Conservation (phyloP, 768 basidiomycete species). For the Mrakia hoshinonis region DNA sequence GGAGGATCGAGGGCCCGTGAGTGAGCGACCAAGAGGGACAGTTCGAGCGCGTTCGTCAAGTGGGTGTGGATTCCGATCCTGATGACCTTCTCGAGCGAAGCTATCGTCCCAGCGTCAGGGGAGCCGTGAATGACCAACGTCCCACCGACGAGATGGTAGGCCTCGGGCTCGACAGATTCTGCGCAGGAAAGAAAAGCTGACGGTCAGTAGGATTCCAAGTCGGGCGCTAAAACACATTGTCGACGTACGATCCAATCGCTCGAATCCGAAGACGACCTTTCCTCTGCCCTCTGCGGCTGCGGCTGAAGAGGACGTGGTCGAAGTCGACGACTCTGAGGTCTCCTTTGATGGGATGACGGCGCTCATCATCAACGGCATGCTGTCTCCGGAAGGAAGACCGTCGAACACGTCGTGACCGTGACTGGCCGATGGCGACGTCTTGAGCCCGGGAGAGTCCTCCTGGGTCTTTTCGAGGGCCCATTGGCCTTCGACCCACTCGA, state of each 20-base stretch:
- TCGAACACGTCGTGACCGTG: background rate
- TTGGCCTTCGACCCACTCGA: constrained; percentile 9
- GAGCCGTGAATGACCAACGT: constrained; percentile 16
- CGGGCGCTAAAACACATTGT: background rate
- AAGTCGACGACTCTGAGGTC: background rate
- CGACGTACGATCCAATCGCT: constrained; percentile 1
- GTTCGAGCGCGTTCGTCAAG: constrained; percentile 7
- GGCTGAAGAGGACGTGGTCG: background rate
- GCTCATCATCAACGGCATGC: too few relatives aligned
- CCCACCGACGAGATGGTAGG: constrained; percentile 20
- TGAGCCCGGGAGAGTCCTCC: too few relatives aligned
- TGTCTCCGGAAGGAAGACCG: background rate
- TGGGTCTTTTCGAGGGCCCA: background rate
- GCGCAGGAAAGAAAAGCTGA: background rate
- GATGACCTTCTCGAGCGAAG: constrained; percentile 11
- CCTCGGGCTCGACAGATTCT: background rate
- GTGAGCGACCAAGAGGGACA: constrained; percentile 24
- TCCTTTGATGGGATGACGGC: background rate
- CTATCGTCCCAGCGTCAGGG: background rate
- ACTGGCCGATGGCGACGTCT: background rate
- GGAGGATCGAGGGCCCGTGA: constrained; percentile 5
- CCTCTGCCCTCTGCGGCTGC: background rate
- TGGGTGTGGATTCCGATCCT: constrained; percentile 25
- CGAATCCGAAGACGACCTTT: background rate
- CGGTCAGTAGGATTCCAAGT: background rate